Base-by-base conservation (phyloP, 176 grass and related monocot genomes). In the Hordeum vulgare region DNA sequence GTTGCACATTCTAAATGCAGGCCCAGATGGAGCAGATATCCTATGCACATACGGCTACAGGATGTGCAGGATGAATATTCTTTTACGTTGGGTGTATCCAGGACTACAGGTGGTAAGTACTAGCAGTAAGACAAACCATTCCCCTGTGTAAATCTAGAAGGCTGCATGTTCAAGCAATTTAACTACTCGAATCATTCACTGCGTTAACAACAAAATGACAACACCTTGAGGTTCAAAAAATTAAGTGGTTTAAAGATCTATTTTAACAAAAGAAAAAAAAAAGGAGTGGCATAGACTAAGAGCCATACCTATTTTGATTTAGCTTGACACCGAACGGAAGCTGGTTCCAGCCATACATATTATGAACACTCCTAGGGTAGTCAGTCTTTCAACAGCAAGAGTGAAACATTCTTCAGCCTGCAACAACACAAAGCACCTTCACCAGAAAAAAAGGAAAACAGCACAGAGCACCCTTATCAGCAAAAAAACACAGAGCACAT, bases 321-420 rank as follows among this genome's bases (percentile, higher is more conserved):
- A 53, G 78, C 29, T 36, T 25, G 31, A 69, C 53, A 18, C 8
- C 54, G 28, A 12, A 33, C 13, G 14, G 12, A 83, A 65, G 5
- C 21, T 36, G 70, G 69, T 83, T 39, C 53, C 80, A 82, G 18
- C 17, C 80, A 82, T 51, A 53, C 36, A 51, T 51, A 18, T 51
- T 37, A 51, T 51, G 15, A 51, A 51, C 15, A 18, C 47, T 37
- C 64, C 8, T 47, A 49, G 41, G 37, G 14, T 63, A 47, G 26
- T 34, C 41, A 47, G 42, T 65, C 42, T 64, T 80, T 80, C 26
- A 35, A 21, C 27, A 23, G 20, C 37, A 62, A 60, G 35, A 11
- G 25, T 27, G 54, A 60, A 71, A 73, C 36, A 45, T 51, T 66
- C 61, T 66, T 10, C 27, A 80, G 78, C 33, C 78, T 9, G 28